Evolutionary conservation across 2,329 filamentous ascomycete genomes (phyloP).

Genomic region (Tolypocladium tropicale): DNA sequence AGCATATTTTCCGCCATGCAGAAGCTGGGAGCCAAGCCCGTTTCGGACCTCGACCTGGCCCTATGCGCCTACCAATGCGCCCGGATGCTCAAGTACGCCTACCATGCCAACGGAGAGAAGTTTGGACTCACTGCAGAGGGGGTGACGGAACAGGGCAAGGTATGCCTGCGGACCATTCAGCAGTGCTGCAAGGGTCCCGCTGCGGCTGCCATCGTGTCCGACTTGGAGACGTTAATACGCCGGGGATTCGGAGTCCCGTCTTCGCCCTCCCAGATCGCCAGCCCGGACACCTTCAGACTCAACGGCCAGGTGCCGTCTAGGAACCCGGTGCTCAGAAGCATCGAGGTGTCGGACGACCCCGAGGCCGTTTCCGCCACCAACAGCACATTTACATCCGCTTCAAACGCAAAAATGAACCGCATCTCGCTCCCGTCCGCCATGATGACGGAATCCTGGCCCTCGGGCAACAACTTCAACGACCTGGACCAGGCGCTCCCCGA

Average conservation of each 20-base stretch:
- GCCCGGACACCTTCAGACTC: constrained; percentile 6
- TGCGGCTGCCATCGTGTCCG: constrained; percentile 33
- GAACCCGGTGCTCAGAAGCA: constrained; percentile 11
- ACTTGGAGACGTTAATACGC: constrained; percentile 41
- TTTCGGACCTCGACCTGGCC: constrained; percentile 44
- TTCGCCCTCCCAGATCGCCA: constrained; percentile 7
- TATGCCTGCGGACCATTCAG: constrained; percentile 40
- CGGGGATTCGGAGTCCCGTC: constrained; percentile 25
- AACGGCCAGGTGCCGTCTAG: constrained; percentile 2
- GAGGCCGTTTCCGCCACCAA: constrained; percentile 9
- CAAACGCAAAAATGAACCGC: constrained; percentile 12
- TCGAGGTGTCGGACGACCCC: constrained; percentile 17
- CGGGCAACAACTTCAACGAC: not conserved
- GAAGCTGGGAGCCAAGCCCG: constrained; percentile 38
- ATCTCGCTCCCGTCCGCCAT: constrained; percentile 5
- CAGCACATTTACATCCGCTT: constrained; percentile 4
- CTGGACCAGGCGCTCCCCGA: not conserved
- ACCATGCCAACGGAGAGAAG: constrained; percentile 32
- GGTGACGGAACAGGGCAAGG: constrained; percentile 37
- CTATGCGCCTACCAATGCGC: constrained; percentile 46
- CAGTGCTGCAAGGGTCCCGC: constrained; percentile 41
- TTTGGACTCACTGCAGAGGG: constrained; percentile 33
- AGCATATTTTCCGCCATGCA: constrained; percentile 44
- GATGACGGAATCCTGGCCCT: constrained; percentile 3
- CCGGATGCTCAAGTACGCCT: constrained; percentile 40